Evolutionary conservation across 2,329 filamentous ascomycete species (phyloP).

Genomic region (Purpureocillium lavendulum): DNA sequence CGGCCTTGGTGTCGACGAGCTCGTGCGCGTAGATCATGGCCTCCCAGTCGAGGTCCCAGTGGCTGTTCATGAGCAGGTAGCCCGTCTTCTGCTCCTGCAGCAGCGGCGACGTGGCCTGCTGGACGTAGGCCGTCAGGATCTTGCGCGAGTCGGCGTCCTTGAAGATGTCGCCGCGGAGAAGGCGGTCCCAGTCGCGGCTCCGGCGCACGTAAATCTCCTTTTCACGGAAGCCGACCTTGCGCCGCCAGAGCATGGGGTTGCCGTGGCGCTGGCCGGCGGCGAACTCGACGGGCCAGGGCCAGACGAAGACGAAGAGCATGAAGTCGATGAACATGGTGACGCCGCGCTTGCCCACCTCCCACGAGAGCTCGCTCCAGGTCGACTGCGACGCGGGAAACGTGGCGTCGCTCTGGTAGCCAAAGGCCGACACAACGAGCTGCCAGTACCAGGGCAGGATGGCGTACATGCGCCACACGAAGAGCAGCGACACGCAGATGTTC

Average conservation of each 20-base stretch:
- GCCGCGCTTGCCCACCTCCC: constrained; percentile 51
- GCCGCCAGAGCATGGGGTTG: constrained; percentile 66
- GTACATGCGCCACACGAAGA: constrained; percentile 63
- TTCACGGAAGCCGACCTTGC: constrained; percentile 64
- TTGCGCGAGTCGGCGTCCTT: constrained; percentile 41
- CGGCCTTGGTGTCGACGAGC: constrained; percentile 55
- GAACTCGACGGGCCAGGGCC: constrained; percentile 69
- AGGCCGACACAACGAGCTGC: constrained; percentile 50
- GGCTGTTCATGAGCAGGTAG: constrained; percentile 73
- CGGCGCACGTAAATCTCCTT: constrained; percentile 75
- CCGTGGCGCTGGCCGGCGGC: constrained; percentile 48
- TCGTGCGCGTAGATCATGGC: constrained; percentile 68
- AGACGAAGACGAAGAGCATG: constrained; percentile 56
- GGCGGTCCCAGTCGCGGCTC: constrained; percentile 63
- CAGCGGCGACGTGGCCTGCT: constrained; percentile 60
- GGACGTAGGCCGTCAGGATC: constrained; percentile 53
- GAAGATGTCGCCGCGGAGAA: constrained; percentile 46
- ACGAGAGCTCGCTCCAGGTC: constrained; percentile 46
- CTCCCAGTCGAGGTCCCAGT: constrained; percentile 83
- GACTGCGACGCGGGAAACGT: constrained; percentile 53
- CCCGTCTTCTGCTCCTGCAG: constrained; percentile 72
- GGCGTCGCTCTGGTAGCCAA: constrained; percentile 59
- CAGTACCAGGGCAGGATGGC: constrained; percentile 67
- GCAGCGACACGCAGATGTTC: constrained; percentile 57
- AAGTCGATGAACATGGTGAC: constrained; percentile 68